Evolutionary conservation across 2,329 filamentous ascomycete genomes (phyloP), one percentile per base, ranked within the genome.

Genomic region (Lanzia echinophila): DNA sequence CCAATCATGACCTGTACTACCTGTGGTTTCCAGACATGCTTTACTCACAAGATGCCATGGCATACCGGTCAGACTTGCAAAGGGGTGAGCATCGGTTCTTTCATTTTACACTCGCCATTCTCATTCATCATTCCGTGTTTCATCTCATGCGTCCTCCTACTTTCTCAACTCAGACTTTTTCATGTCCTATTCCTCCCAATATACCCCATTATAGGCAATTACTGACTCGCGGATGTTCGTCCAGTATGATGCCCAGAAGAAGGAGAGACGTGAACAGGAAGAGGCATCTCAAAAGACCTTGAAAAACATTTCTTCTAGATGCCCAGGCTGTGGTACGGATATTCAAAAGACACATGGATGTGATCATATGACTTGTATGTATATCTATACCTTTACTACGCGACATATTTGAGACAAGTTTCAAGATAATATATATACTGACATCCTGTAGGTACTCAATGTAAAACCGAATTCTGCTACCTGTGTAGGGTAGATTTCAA

Each of bases 21-120:
- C 41, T 75, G 76, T 54, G 53, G 54, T 3, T 68, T 69, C 28
- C 70, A 70, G 11, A 73, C 71, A 2, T 78, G 75, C 60, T 74
- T 72, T 53, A 65, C 63, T 0, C 74, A 77, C 57, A 66, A 65
- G 10, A 64, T 71, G 3, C 60, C 67, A 0, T 77, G 73, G 74
- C 74, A 76, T 50, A 60, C 69, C 15, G 69, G 65, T 6, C 53
- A 74, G 3, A 69, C 68, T 0, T 77, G 74, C 49, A 6, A 1
- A 11, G n/a, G n/a, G n/a, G n/a, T n/a, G n/a, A n/a, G n/a, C n/a
- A n/a, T n/a, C n/a, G n/a, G n/a, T n/a, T n/a, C n/a, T n/a, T n/a
- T n/a, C n/a, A n/a, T n/a, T n/a, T n/a, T n/a, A n/a, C n/a, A n/a
- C n/a, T n/a, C n/a, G n/a, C n/a, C n/a, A n/a, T n/a, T n/a, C n/a